These are phyloP conservation scores for Albifimbria verrucaria DNA, from an alignment of 2,329 filamentous ascomycete genomes.

Conservation along the genomic window DNA sequence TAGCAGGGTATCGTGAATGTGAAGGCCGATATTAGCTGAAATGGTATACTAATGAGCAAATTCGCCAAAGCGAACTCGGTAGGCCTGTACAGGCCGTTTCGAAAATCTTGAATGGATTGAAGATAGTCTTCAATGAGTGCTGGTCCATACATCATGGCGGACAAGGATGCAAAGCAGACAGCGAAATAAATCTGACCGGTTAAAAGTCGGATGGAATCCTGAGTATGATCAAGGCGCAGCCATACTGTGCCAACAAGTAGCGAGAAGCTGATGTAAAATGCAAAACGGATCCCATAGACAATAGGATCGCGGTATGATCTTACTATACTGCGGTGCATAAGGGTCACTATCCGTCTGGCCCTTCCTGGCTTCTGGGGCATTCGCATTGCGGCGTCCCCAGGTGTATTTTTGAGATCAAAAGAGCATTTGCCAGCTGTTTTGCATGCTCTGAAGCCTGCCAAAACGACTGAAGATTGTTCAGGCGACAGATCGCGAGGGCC, in stretches of 20 bases:
- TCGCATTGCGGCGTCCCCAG: constrained; percentile 17
- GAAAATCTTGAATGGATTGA: constrained; percentile 57
- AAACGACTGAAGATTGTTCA: constrained; percentile 19
- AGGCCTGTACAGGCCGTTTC: constrained; percentile 77
- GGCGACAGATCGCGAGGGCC: constrained; percentile 36
- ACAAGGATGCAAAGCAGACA: constrained; percentile 73
- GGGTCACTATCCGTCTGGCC: constrained; percentile 53
- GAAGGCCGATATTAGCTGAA: constrained; percentile 72
- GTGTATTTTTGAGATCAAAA: constrained; percentile 24
- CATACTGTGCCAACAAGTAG: constrained; percentile 89
- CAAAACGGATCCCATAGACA: constrained; percentile 77
- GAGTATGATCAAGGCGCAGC: constrained; percentile 65
- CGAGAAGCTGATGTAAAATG: constrained; percentile 73
- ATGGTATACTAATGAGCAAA: constrained; percentile 78
- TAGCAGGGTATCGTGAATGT: constrained; percentile 75
- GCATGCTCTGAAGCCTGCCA: constrained; percentile 22
- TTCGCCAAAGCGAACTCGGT: constrained; percentile 72
- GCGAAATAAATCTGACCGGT: constrained; percentile 81
- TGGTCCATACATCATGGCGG: constrained; percentile 82
- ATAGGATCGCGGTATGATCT: constrained; percentile 83
- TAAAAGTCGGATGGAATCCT: constrained; percentile 74
- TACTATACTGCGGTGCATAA: constrained; percentile 76
- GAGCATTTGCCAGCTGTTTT: constrained; percentile 12
- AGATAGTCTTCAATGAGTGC: constrained; percentile 63
- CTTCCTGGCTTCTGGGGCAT: constrained; percentile 35